Conservation (phyloP, 495 filamentous ascomycete genomes). For the Aspergillus wentii region DNA sequence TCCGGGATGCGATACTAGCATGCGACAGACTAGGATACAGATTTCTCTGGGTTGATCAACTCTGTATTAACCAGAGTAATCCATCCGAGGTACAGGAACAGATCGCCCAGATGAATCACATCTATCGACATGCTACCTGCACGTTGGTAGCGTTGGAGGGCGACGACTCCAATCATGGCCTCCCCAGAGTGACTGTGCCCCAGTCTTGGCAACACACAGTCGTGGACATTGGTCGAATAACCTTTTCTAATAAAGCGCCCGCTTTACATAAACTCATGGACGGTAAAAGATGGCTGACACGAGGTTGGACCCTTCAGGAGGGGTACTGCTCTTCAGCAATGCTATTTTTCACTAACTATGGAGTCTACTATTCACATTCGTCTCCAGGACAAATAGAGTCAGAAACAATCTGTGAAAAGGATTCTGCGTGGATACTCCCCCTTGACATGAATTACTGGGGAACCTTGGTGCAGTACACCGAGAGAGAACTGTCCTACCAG, state of each 20-base stretch:
- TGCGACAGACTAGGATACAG: slow-evolving; percentile 9
- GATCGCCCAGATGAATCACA: slow-evolving; percentile 5
- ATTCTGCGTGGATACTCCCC: neutral
- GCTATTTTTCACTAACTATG: neutral
- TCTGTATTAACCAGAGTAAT: slow-evolving; percentile 16
- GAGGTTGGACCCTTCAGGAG: slow-evolving; percentile 6
- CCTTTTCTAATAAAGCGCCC: neutral
- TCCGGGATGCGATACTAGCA: slow-evolving; percentile 18
- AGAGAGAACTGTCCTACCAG: neutral
- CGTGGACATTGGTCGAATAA: neutral
- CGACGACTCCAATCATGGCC: neutral
- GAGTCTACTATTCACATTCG: neutral
- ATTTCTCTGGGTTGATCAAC: slow-evolving; percentile 25
- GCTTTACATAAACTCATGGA: neutral
- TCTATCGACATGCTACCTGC: slow-evolving; percentile 2
- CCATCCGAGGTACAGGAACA: neutral
- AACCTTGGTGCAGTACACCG: neutral
- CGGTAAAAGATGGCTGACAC: neutral
- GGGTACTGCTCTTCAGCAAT: neutral
- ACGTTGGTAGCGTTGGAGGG: neutral
- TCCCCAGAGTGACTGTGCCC: neutral
- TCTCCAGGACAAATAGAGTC: neutral
- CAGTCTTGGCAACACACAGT: neutral
- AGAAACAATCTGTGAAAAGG: neutral
- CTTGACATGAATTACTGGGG: neutral